phyloP scores from a whole-genome alignment of 495 filamentous ascomycete species.

The Darksidea phi region DNA sequence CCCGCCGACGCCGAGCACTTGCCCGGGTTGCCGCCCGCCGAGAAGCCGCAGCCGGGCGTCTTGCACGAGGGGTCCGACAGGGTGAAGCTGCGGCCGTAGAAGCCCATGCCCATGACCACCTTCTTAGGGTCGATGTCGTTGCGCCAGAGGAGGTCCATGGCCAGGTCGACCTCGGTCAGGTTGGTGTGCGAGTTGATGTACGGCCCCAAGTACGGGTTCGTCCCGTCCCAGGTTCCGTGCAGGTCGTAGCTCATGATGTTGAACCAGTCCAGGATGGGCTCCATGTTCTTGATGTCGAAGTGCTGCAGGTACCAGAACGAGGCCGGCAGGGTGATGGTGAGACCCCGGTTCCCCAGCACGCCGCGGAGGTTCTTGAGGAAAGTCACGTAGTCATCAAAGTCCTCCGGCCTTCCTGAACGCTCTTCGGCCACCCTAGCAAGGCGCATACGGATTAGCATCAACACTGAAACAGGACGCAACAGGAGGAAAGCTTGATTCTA shows the following conservation, averaged over 20 bases:
- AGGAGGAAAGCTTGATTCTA: too few relatives aligned
- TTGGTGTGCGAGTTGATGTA: slow-evolving; percentile 53
- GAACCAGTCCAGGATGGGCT: slow-evolving; percentile 14
- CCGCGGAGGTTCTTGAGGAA: slow-evolving; percentile 43
- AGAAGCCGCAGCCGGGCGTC: slow-evolving; percentile 41
- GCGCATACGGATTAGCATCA: too few relatives aligned
- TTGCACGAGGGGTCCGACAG: slow-evolving; percentile 38
- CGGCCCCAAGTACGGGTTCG: slow-evolving; percentile 36
- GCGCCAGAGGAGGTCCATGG: slow-evolving; percentile 54
- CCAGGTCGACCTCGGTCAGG: slow-evolving; percentile 55
- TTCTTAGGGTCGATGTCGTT: slow-evolving; percentile 47
- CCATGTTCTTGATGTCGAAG: slow-evolving; percentile 15
- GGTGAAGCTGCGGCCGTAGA: slow-evolving; percentile 53
- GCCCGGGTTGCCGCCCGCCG: slow-evolving; percentile 2
- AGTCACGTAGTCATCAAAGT: slow-evolving; percentile 48
- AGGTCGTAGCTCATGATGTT: slow-evolving; percentile 28
- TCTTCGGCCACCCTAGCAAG: slow-evolving; percentile 49
- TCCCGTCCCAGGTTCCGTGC: slow-evolving; percentile 20
- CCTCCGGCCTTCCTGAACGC: slow-evolving; percentile 45
- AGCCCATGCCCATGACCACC: slow-evolving; percentile 52
- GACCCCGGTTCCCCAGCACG: slow-evolving; percentile 37
- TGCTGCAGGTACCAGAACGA: slow-evolving; percentile 15
- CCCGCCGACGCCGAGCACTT: slow-evolving; percentile 13
- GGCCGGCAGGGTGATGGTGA: slow-evolving; percentile 8
- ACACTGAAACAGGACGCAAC: too few relatives aligned